These are phyloP conservation scores for Septoria linicola DNA, from an alignment of 2,329 filamentous ascomycete genomes.

Conservation along the genomic window DNA sequence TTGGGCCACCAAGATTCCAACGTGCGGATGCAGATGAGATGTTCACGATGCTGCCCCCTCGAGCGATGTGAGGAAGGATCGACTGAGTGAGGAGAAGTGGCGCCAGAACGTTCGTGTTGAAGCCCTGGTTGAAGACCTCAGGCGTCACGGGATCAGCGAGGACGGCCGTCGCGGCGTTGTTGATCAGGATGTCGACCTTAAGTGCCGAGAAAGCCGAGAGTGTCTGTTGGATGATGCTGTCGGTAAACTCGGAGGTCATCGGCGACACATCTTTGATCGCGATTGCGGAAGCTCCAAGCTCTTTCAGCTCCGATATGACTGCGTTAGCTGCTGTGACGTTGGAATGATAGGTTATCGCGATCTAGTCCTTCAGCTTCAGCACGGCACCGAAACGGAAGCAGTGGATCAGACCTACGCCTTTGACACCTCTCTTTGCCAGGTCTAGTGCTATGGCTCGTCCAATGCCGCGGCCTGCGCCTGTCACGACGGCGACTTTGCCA, in stretches of 20 bases:
- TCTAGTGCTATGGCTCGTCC: constrained; percentile 50
- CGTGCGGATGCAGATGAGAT: constrained; percentile 56
- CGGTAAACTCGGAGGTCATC: background rate
- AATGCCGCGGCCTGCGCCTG: constrained; percentile 52
- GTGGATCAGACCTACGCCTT: constrained; percentile 25
- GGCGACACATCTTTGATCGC: constrained; percentile 34
- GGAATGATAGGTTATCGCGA: constrained; percentile 42
- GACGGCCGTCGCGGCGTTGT: constrained; percentile 38
- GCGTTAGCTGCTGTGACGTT: constrained; percentile 13
- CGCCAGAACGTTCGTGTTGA: constrained; percentile 57
- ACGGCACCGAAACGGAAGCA: background rate
- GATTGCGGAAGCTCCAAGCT: constrained; percentile 33
- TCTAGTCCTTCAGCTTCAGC: background rate
- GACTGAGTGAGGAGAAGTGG: constrained; percentile 55
- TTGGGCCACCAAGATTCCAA: constrained; percentile 42
- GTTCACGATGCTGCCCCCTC: constrained; percentile 57
- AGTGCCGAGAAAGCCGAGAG: constrained; percentile 15
- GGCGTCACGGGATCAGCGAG: constrained; percentile 40
- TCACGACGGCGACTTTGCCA: constrained; percentile 44
- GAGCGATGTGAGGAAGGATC: constrained; percentile 52
- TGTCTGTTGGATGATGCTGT: constrained; percentile 14
- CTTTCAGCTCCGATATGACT: constrained; percentile 36
- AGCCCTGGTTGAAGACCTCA: constrained; percentile 53
- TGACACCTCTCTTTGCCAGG: constrained; percentile 49
- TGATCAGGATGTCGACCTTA: constrained; percentile 46